phyloP scores from a whole-genome alignment of 2,329 filamentous ascomycete genomes.

The Alternaria metachromatica region DNA sequence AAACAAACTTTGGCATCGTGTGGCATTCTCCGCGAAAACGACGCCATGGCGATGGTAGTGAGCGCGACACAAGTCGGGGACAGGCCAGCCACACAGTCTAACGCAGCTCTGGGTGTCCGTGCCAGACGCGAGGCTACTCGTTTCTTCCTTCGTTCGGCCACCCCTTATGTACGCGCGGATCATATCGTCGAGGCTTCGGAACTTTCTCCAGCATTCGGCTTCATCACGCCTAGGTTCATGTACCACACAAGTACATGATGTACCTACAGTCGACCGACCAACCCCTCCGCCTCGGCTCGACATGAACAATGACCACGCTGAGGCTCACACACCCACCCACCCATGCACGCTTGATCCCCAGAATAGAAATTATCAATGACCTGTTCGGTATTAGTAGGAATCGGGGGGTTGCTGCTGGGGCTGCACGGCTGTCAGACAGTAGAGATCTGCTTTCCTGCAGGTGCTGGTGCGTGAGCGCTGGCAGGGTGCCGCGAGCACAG shows the following conservation, averaged over 20 bases:
- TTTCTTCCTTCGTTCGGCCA: background rate
- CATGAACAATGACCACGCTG: background rate
- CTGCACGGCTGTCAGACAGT: background rate
- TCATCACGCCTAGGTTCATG: background rate
- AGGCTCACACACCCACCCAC: background rate
- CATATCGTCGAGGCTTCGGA: background rate
- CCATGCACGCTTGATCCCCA: background rate
- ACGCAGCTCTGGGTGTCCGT: background rate
- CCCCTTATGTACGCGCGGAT: background rate
- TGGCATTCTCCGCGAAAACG: background rate
- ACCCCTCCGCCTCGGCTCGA: background rate
- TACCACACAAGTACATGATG: background rate
- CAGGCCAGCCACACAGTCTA: background rate
- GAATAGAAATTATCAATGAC: conserved; percentile 11
- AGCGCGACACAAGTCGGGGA: background rate
- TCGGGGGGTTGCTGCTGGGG: background rate
- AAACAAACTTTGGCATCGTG: background rate
- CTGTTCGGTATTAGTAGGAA: conserved; percentile 1
- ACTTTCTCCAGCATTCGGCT: conserved; percentile 1
- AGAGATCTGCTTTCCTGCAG: background rate
- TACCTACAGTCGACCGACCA: background rate
- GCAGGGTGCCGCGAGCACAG: background rate
- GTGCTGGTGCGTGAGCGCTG: background rate
- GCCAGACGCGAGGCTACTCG: background rate
- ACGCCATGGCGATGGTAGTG: background rate